Base-by-base conservation (phyloP, 257 asterid species). In the Solanum boliviense region DNA sequence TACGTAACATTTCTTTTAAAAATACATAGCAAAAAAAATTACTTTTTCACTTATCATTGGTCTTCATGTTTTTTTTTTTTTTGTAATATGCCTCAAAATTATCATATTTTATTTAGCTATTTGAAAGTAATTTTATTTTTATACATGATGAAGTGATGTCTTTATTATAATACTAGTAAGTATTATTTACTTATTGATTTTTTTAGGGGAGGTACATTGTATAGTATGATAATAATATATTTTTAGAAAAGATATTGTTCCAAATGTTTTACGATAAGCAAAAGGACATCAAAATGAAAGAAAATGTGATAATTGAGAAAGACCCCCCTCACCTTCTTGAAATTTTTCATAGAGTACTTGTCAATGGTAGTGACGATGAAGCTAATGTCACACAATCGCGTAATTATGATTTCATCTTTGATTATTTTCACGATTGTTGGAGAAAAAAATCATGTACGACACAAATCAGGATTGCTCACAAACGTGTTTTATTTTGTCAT, bases 401-500 rank as follows among this genome's bases (percentile, higher is more conserved):
- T 44, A 71, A 84, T 20, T 82, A 1, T 39, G 84, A 76, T 39
- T 39, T 39, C 8, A 39, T 39, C 35, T 76, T 13, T 7, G n/a
- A 41, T n/a, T 25, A 41, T 13, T 25, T 78, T 78, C n/a, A 4
- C 0, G 3, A 25, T 78, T 31, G 7, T n/a, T 78, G 23, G 23
- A 78, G 65, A 5, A 78, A 41, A 41, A 34, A 46, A 41, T 38
- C 21, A 39, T 6, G 21, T 3, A 39, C 3, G 0, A 13, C 62
- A n/a, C n/a, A n/a, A 13, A 78, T 11, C n/a, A n/a, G 1, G 7
- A 78, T 4, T 41, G 8, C n/a, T 78, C 84, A 12, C n/a, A 3
- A n/a, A 75, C 3, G 62, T 89, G 2, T 92, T 87, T 74, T 74
- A 88, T 41, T 74, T 92, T 0, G 91, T 70, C 9, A 87, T 90